Base-by-base conservation (phyloP, 371 early-diverging fungal species). In the Mucor racemosus region DNA sequence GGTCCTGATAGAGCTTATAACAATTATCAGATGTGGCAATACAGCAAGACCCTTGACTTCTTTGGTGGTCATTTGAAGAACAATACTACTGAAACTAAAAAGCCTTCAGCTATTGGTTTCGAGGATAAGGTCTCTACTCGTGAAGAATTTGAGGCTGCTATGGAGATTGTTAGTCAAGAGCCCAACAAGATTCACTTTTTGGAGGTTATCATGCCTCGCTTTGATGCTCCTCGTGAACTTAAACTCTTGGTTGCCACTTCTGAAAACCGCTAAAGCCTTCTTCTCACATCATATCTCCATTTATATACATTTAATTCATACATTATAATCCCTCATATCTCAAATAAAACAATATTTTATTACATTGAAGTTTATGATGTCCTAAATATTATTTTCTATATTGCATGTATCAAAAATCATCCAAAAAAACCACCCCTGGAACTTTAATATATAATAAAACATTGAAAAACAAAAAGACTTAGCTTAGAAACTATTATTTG, bases 1-100 rank as follows among this genome's bases (percentile, higher is more conserved):
- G 87, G 81, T 21, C 65, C 68, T 8, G 36, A 78, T 3, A 68
- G 84, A 19, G 50, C 67, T 9, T 86, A 86, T 65, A 86, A 85
- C 64, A 72, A 79, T 62, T 76, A 76, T 39, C 77, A 75, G 36
- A 80, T 74, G 74, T 85, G 85, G 85, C 50, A 78, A 4, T 85
- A 84, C 60, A 60, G 69, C 60, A 71, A 81, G 26, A 65, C 82
- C 1, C 63, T 85, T 5, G 69, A 75, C 4, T 84, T 74, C 68
- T 78, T 82, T 68, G 78, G 82, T 39, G 71, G 55, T 50, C 60
- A 68, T 40, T 55, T 72, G 3, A 68, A 72, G 10, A 44, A 60
- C 4, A 76, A 76, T 35, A 62, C 40, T 11, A 7, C 63, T 46
- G 42, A 55, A 8, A 69, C 58, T 19, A 56, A 69, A 10, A 14